phyloP scores from a whole-genome alignment of 352 stramenopile genomes.

The Aphanomyces cochlioides region DNA sequence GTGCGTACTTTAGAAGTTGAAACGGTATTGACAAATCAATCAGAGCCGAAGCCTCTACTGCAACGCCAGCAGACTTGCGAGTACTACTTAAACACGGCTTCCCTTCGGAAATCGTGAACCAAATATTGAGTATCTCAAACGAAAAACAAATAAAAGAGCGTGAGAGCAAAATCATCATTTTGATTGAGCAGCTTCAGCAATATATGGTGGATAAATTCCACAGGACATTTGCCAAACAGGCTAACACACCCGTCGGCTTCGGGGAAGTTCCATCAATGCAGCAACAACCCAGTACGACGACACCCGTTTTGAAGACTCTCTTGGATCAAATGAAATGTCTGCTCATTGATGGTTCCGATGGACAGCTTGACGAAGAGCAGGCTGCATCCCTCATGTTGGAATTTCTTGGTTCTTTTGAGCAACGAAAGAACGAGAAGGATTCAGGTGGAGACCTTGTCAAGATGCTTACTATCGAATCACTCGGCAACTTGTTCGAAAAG shows the following conservation, averaged over 20 bases:
- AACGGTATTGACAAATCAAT: neutral
- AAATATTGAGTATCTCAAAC: conserved; percentile 24
- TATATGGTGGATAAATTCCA: conserved; percentile 13
- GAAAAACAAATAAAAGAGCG: conserved; percentile 3
- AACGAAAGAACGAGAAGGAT: neutral
- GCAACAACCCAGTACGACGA: neutral
- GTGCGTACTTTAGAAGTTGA: neutral
- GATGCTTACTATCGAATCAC: conserved; percentile 7
- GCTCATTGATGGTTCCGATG: conserved; percentile 1
- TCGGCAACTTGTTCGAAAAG: conserved; percentile 14
- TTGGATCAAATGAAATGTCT: conserved; percentile 22
- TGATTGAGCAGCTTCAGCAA: conserved; percentile 25
- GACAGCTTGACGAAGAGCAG: conserved; percentile 2
- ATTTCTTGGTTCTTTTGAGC: neutral
- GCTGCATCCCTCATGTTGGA: conserved; percentile 7
- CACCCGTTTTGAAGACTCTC: neutral
- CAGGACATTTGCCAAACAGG: neutral
- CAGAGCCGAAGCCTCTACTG: neutral
- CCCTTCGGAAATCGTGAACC: conserved; percentile 14
- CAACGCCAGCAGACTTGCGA: conserved; percentile 18
- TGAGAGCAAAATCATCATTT: conserved; percentile 16
- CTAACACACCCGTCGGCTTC: conserved; percentile 3
- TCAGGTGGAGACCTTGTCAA: neutral
- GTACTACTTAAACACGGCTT: conserved; percentile 12
- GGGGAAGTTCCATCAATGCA: neutral